Percentiles rank a stretch among this genome's conserved stretches.
Conservation (phyloP, 352 stramenopile genomes). For the Pythium graminicola region DNA sequence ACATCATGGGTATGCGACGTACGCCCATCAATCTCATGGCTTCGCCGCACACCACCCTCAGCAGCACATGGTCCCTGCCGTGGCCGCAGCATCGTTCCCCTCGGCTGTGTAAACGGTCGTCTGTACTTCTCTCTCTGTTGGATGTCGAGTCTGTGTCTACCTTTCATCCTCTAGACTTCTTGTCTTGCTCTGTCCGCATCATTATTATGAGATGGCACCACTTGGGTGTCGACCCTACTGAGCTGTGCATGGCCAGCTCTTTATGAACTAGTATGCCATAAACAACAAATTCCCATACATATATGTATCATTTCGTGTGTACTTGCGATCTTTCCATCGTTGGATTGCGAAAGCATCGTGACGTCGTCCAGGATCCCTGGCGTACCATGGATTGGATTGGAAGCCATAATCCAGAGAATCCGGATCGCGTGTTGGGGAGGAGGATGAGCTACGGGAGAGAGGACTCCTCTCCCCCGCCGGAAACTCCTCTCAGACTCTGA, state of each 20-base stretch:
- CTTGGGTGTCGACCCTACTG: neutral
- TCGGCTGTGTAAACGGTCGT: conserved; percentile 16
- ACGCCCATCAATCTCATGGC: conserved; percentile 6
- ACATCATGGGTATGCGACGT: conserved; percentile 13
- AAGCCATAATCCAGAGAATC: neutral
- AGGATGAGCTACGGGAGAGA: neutral
- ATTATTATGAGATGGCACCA: conserved; percentile 11
- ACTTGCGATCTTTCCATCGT: too few species aligned
- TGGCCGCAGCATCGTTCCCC: conserved; percentile 17
- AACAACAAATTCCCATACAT: conserved; percentile 1
- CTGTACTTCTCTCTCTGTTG: neutral
- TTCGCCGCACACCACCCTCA: conserved; percentile 13
- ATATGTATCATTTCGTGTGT: too few species aligned
- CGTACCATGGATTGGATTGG: too few species aligned
- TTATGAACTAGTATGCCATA: conserved; percentile 1
- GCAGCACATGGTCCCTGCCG: conserved; percentile 14
- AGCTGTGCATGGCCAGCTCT: too few species aligned
- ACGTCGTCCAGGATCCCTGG: too few species aligned
- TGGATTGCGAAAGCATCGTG: too few species aligned
- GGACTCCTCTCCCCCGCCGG: neutral
- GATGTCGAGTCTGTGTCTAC: too few species aligned
- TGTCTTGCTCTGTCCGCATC: conserved; percentile 6
- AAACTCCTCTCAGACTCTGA: too few species aligned
- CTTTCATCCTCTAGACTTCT: conserved; percentile 2
- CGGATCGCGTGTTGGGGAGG: conserved; percentile 10